Evolutionary conservation across 768 basidiomycete species (phyloP).

Genomic region (Russula sp.): DNA sequence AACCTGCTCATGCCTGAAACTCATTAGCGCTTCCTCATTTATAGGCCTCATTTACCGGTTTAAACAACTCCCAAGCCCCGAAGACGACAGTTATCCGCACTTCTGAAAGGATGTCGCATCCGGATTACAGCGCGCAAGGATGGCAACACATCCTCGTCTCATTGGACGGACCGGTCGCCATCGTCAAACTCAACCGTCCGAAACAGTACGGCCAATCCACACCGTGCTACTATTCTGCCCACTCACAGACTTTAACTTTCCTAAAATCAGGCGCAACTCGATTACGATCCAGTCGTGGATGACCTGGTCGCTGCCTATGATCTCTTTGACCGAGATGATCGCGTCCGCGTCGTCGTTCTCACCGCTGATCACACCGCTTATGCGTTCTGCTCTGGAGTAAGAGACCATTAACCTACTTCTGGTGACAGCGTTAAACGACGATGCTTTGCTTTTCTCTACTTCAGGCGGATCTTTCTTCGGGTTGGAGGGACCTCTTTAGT

Average conservation of each 20-base stretch:
- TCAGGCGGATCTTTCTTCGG: constrained; percentile 50
- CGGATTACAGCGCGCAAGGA: constrained; percentile 31
- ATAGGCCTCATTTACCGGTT: no score
- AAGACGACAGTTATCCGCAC: not conserved
- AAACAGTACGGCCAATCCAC: constrained; percentile 41
- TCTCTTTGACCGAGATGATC: constrained; percentile 50
- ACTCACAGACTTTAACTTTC: not conserved
- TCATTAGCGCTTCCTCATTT: no score
- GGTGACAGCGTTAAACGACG: not conserved
- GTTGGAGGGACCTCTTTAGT: constrained; percentile 44
- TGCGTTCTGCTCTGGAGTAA: constrained; percentile 56
- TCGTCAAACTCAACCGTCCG: constrained; percentile 48
- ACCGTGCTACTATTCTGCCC: not conserved
- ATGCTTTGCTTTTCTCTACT: not conserved
- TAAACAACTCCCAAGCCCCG: no score
- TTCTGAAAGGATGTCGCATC: constrained; percentile 17
- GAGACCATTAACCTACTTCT: constrained; percentile 17
- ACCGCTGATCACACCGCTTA: constrained; percentile 52
- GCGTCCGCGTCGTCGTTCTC: constrained; percentile 49
- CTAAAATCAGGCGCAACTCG: constrained; percentile 45
- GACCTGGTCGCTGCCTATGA: constrained; percentile 48
- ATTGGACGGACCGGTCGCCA: constrained; percentile 45
- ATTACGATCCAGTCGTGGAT: constrained; percentile 38
- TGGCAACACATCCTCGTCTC: constrained; percentile 46
- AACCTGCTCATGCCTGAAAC: no score